phyloP scores from a whole-genome alignment of 1,284 basidiomycete species.

The Cryptococcus maquisensis region DNA sequence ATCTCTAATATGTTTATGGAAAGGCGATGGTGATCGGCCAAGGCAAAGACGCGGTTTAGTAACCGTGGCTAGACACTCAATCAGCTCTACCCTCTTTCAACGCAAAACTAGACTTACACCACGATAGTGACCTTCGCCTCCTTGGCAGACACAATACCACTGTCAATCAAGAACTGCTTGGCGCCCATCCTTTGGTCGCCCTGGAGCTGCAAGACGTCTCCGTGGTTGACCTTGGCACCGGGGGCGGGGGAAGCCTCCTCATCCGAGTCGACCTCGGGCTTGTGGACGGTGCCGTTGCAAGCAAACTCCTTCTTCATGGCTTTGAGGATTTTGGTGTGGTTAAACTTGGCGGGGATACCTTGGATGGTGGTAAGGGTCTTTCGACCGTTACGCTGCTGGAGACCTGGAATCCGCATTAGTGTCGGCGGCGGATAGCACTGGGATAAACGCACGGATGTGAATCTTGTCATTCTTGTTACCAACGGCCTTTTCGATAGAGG shows the following conservation, averaged over 20 bases:
- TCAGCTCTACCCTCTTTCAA: neutral
- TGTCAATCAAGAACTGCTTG: conserved; percentile 71
- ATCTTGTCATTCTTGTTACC: conserved; percentile 76
- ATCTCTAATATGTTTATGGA: neutral
- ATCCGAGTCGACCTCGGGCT: conserved; percentile 43
- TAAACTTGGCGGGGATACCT: conserved; percentile 93
- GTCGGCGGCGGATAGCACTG: neutral
- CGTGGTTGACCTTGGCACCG: conserved; percentile 76
- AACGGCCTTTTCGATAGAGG: conserved; percentile 65
- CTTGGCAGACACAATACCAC: conserved; percentile 46
- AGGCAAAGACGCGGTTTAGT: conserved; percentile 19
- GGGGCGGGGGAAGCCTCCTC: conserved; percentile 40
- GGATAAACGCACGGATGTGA: conserved; percentile 64
- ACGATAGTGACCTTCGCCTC: conserved; percentile 51
- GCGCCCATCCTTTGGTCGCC: conserved; percentile 96
- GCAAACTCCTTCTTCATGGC: conserved; percentile 99
- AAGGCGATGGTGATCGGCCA: neutral
- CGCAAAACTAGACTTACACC: conserved; percentile 33
- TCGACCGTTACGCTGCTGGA: conserved; percentile 98
- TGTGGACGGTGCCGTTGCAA: conserved; percentile 94
- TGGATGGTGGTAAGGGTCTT: conserved; percentile 99
- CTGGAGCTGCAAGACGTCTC: conserved; percentile 97
- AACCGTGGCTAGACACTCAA: conserved; percentile 31
- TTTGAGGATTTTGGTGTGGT: conserved; percentile 96
- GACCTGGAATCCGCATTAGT: conserved; percentile 48